A percentile compares a stretch with the other conserved stretches of the same genome.
phyloP scores from a whole-genome alignment of 495 filamentous ascomycete species.

The Talaromyces ruber region DNA sequence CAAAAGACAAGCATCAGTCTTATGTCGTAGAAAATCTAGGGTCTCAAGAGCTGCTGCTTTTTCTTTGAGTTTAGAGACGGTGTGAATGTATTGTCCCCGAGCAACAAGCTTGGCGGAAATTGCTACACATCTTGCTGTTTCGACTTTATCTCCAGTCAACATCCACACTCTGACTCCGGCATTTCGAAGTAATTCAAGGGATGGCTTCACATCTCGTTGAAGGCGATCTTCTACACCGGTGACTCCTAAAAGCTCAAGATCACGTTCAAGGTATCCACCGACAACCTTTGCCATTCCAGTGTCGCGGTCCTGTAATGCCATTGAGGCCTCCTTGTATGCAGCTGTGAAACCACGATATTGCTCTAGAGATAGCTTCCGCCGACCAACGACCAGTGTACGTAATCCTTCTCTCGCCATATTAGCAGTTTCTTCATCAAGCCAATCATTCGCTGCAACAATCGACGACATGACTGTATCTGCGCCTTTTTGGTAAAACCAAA shows the following conservation, averaged over 20 bases:
- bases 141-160: conserved; percentile 98
- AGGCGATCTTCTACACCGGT: conserved; percentile 97
- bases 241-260: conserved; percentile 87
- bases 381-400: conserved; percentile 86
- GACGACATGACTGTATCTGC: conserved; percentile 95
- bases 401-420: conserved; percentile 98
- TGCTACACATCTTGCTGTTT: conserved; percentile 94
- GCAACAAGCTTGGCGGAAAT: conserved; percentile 92
- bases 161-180: conserved; percentile 99
- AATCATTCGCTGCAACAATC: conserved; percentile 92
- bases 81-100: conserved; percentile 91
- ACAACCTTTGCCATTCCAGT: conserved; percentile 71
- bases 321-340: conserved; percentile 68
- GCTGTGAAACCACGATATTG: conserved; percentile 74
- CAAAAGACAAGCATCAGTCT: conserved; percentile 79
- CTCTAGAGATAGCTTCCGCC: conserved; percentile 65
- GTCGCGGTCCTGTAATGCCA: conserved; percentile 73
- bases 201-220: conserved; percentile 90
- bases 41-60: conserved; percentile 65
- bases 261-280: conserved; percentile 71
- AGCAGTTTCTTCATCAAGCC: conserved; percentile 96
- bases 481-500: conserved; percentile 99
- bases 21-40: conserved; percentile 79
- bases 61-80: conserved; percentile 63
- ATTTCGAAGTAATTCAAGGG: conserved; percentile 88